Percentiles rank a stretch among this genome's conserved stretches.
These are phyloP conservation scores for Saturnispora saitoi DNA, from an alignment of 805 yeast genomes.

Conservation along the genomic window DNA sequence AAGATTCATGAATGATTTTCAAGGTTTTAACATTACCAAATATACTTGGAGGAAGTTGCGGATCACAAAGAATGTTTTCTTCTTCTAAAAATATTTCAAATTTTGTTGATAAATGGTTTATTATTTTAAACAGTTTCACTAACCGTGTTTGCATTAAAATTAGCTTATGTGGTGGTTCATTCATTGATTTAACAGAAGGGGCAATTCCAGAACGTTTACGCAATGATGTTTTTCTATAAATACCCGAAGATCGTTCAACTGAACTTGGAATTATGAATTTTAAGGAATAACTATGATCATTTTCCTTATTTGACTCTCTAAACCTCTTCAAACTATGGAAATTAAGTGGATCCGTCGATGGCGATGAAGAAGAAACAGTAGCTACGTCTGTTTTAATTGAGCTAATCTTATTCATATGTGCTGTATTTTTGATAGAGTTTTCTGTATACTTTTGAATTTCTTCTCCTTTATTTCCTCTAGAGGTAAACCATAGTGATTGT, in stretches of 20 bases:
- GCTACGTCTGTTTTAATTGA: too few relatives aligned
- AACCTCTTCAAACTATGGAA: not conserved
- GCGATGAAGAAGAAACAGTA: not conserved
- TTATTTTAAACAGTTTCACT: slow-evolving; percentile 5
- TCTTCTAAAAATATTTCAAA: slow-evolving; percentile 7
- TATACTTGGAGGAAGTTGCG: slow-evolving; percentile 15
- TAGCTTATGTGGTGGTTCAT: slow-evolving; percentile 8
- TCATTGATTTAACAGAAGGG: not conserved
- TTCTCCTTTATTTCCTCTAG: slow-evolving; percentile 29
- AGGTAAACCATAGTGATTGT: slow-evolving; percentile 33
- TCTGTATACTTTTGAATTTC: slow-evolving; percentile 20
- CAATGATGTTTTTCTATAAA: not conserved
- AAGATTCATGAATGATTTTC: slow-evolving; percentile 10
- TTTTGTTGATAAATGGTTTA: slow-evolving; percentile 4
- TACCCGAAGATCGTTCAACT: not conserved
- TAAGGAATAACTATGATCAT: not conserved
- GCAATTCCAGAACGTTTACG: not conserved
- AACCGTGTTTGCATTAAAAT: slow-evolving; percentile 7
- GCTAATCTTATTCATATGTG: too few relatives aligned
- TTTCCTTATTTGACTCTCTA: not conserved
- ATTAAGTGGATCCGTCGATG: not conserved
- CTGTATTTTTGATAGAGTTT: not conserved
- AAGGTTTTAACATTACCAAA: slow-evolving; percentile 18
- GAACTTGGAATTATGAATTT: slow-evolving; percentile 4
- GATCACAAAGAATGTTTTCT: slow-evolving; percentile 16